These are phyloP conservation scores for Hibiscus tridactylites DNA, from an alignment of 345 rosid genomes.

Conservation along the genomic window DNA sequence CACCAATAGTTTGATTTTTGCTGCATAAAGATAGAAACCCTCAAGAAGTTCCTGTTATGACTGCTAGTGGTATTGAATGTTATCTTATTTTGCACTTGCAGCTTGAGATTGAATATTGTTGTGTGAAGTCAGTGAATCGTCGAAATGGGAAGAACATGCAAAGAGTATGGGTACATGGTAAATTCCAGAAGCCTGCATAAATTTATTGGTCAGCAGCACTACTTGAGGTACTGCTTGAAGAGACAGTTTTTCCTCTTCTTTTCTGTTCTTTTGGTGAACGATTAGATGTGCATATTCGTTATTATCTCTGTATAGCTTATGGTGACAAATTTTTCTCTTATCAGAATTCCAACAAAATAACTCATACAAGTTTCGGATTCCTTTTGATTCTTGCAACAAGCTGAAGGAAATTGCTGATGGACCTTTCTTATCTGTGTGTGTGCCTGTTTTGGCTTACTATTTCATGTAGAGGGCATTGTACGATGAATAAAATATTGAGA, in stretches of 20 bases:
- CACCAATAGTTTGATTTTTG: too few relatives aligned
- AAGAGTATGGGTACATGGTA: slow-evolving; percentile 92
- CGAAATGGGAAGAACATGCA: slow-evolving; percentile 60
- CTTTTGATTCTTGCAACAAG: neutral
- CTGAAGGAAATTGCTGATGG: slow-evolving; percentile 1
- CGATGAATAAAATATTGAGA: neutral
- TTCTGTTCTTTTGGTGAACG: neutral
- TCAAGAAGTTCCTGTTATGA: neutral
- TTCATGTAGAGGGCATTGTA: neutral
- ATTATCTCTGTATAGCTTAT: neutral
- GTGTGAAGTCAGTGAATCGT: slow-evolving; percentile 65
- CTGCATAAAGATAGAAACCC: neutral
- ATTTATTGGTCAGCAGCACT: neutral
- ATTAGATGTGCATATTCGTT: neutral
- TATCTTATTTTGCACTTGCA: slow-evolving; percentile 20
- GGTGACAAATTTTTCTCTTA: neutral
- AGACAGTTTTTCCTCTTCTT: too few relatives aligned
- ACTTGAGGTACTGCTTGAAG: neutral
- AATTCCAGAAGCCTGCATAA: slow-evolving; percentile 60
- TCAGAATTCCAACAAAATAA: neutral
- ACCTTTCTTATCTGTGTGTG: neutral
- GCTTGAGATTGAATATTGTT: slow-evolving; percentile 83
- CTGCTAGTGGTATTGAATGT: neutral
- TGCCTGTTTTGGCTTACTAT: neutral
- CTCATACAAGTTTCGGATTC: neutral